Conservation (phyloP, 2,329 filamentous ascomycete species). For the Endothia cerciana region DNA sequence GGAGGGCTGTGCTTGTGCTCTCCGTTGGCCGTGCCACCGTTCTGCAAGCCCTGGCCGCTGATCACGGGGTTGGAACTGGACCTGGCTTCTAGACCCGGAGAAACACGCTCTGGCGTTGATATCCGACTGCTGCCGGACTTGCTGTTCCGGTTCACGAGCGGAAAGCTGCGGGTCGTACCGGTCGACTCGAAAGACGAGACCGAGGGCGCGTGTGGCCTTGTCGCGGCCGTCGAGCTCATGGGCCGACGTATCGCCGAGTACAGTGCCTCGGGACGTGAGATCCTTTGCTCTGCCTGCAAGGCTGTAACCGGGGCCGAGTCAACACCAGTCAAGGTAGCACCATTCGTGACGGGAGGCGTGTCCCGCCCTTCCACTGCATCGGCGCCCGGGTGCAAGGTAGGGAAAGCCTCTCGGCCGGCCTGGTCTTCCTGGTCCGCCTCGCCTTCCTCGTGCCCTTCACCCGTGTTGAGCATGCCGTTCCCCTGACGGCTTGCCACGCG, state of each 20-base stretch:
- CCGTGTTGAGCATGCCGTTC: constrained; percentile 32
- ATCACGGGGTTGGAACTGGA: constrained; percentile 52
- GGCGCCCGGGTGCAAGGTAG: constrained; percentile 28
- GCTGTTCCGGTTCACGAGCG: constrained; percentile 58
- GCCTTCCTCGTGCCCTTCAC: constrained; percentile 30
- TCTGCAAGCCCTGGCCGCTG: constrained; percentile 50
- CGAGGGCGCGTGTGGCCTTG: constrained; percentile 56
- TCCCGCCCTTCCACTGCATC: constrained; percentile 30
- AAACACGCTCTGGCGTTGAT: constrained; percentile 50
- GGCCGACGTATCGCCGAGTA: constrained; percentile 48
- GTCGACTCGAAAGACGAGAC: constrained; percentile 61
- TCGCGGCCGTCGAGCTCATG: constrained; percentile 44
- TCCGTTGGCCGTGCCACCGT: constrained; percentile 19
- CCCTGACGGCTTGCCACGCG: constrained; percentile 45
- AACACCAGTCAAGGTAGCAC: constrained; percentile 31
- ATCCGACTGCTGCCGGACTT: constrained; percentile 45
- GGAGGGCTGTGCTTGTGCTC: constrained; percentile 30
- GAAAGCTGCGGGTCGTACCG: constrained; percentile 65
- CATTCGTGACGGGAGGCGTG: constrained; percentile 39
- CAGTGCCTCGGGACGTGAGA: constrained; percentile 33
- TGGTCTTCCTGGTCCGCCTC: not conserved
- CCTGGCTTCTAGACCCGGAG: constrained; percentile 56
- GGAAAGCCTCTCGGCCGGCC: constrained; percentile 31
- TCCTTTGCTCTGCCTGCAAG: constrained; percentile 32
- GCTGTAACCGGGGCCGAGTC: constrained; percentile 10